Evolutionary conservation across 768 basidiomycete genomes (phyloP).

Genomic region (Mycena galopus): DNA sequence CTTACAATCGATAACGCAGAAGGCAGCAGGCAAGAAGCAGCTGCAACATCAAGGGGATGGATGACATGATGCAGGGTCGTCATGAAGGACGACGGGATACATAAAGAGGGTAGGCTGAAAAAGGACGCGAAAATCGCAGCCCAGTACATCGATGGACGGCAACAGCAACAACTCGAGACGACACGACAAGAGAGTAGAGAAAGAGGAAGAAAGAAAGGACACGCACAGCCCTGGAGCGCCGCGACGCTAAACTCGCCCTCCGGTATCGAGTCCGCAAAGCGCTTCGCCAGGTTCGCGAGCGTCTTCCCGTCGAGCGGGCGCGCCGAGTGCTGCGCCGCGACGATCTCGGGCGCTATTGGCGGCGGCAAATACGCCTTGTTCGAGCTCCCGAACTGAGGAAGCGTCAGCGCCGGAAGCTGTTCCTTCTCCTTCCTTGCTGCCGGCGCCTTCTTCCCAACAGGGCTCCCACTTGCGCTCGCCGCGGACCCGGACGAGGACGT

Average conservation of each 20-base stretch:
- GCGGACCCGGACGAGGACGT: constrained; percentile 60
- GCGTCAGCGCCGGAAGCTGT: constrained; percentile 39
- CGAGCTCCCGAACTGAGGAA: constrained; percentile 64
- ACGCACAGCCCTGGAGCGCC: constrained; percentile 91
- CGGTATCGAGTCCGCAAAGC: constrained; percentile 86
- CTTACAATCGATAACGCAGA: constrained; percentile 25
- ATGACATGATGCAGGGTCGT: background rate
- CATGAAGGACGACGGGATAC: background rate
- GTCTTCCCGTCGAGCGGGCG: constrained; percentile 75
- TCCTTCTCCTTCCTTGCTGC: constrained; percentile 1
- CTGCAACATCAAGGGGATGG: background rate
- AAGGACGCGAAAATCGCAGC: background rate
- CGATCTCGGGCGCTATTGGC: constrained; percentile 70
- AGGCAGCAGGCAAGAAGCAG: constrained; percentile 10
- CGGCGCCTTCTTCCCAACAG: constrained; percentile 31
- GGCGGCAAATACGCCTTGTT: constrained; percentile 76
- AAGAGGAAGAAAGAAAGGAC: constrained; percentile 5
- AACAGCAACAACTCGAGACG: background rate
- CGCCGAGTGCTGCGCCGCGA: constrained; percentile 70
- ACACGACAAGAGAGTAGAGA: background rate
- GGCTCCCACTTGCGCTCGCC: constrained; percentile 44
- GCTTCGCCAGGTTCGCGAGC: constrained; percentile 77
- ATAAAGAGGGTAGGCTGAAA: background rate
- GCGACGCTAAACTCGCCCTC: constrained; percentile 92
- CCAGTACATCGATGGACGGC: background rate